phyloP scores from a whole-genome alignment of 495 filamentous ascomycete genomes.

The Penicillium bialowiezense region DNA sequence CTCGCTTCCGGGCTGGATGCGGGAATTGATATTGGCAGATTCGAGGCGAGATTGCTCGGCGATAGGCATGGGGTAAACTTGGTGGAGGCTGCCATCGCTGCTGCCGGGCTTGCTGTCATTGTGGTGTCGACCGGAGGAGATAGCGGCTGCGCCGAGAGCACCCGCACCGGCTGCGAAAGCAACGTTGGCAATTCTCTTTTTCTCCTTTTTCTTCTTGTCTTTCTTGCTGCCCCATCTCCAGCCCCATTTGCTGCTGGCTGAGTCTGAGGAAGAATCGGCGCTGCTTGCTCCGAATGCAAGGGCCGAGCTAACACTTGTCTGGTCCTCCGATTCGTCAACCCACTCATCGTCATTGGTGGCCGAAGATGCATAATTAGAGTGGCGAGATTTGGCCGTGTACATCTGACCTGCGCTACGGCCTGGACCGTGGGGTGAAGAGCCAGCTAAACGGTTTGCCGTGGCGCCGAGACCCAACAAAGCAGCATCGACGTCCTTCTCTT shows the following conservation, averaged over 20 bases:
- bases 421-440: conserved; percentile 30
- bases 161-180: conserved; percentile 27
- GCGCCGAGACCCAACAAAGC: conserved; percentile 55
- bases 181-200: conserved; percentile 20
- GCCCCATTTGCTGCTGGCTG: conserved; percentile 48
- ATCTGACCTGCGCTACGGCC: conserved; percentile 37
- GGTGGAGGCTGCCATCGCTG: conserved; percentile 40
- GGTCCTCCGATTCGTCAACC: conserved; percentile 56
- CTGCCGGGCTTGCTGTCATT: conserved; percentile 26
- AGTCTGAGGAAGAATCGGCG: conserved; percentile 51
- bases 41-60: conserved; percentile 60
- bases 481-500: conserved; percentile 48
- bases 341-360: conserved; percentile 49
- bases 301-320: conserved; percentile 46
- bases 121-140: conserved; percentile 27
- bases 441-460: conserved; percentile 54
- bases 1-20: conserved; percentile 41
- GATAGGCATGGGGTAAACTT: conserved; percentile 57
- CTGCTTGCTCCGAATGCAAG: conserved; percentile 57
- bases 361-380: conserved; percentile 30
- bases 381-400: conserved; percentile 35
- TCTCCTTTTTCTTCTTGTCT: conserved; percentile 38
- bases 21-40: conserved; percentile 45
- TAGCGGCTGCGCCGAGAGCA: conserved; percentile 33
- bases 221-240: conserved; percentile 59